Conservation (phyloP, 345 rosid species). For the Trapa incisa region DNA sequence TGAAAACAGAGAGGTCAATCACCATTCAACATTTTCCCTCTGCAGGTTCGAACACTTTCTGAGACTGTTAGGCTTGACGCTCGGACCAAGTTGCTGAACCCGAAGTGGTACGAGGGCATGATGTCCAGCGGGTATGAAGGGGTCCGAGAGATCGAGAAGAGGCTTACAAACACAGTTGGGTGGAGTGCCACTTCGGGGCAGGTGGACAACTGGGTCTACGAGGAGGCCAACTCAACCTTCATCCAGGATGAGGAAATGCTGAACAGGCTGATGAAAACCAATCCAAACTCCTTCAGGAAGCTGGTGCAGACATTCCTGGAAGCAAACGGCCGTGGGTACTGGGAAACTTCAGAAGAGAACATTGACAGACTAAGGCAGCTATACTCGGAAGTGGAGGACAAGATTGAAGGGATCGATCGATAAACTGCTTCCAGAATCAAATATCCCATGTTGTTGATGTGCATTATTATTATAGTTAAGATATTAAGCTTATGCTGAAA, state of each 20-base stretch:
- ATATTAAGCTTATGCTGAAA: conserved; percentile 13
- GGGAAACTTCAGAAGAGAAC: conserved; percentile 79
- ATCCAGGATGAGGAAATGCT: conserved; percentile 89
- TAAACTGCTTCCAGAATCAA: conserved; percentile 14
- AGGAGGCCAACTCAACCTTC: conserved; percentile 92
- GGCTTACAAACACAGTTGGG: conserved; percentile 88
- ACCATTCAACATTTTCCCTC: too few species aligned
- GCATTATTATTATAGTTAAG: conserved; percentile 7
- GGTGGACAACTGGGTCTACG: conserved; percentile 96
- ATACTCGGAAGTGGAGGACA: conserved; percentile 92
- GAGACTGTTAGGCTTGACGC: conserved; percentile 92
- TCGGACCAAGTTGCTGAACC: conserved; percentile 84
- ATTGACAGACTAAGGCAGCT: conserved; percentile 79
- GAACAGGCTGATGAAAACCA: conserved; percentile 70
- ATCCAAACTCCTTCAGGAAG: conserved; percentile 92
- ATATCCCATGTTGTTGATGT: not conserved
- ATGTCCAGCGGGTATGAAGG: conserved; percentile 94
- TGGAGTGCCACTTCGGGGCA: conserved; percentile 99
- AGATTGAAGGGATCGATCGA: conserved; percentile 90
- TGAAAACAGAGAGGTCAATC: not conserved
- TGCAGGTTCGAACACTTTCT: conserved; percentile 72
- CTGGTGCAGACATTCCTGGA: conserved; percentile 91
- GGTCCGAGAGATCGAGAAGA: conserved; percentile 92
- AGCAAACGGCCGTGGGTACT: conserved; percentile 94
- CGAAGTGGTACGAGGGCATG: conserved; percentile 99